phyloP scores from a whole-genome alignment of 139 green algal genomes.

The Eudorina sp. region DNA sequence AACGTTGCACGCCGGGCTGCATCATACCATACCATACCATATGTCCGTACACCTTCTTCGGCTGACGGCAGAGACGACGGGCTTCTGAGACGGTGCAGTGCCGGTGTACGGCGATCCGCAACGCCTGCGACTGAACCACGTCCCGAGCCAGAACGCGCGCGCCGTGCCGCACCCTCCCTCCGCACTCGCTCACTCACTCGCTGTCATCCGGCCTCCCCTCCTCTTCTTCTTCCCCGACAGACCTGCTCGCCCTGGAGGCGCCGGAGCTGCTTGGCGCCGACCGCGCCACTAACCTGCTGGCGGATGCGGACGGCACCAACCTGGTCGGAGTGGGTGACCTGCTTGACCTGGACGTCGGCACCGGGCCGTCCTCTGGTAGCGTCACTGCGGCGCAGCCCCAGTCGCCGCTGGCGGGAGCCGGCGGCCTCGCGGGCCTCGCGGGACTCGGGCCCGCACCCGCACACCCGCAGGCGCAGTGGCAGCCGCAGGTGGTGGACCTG shows the following conservation, averaged over 20 bases:
- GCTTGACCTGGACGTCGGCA: conserved; percentile 22
- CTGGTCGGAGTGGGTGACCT: conserved; percentile 53
- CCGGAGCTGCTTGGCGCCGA: conserved; percentile 57
- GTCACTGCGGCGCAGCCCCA: too few relatives aligned
- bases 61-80: too few relatives aligned
- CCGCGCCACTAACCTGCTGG: conserved; percentile 69
- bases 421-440: not conserved
- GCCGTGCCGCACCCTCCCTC: not conserved
- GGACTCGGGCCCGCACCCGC: not conserved
- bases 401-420: not conserved
- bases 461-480: not conserved
- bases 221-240: not conserved
- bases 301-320: conserved; percentile 57
- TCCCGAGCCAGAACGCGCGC: not conserved
- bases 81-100: too few relatives aligned
- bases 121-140: too few relatives aligned
- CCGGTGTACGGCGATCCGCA: too few relatives aligned
- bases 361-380: too few relatives aligned
- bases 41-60: too few relatives aligned
- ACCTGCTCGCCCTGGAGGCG: conserved; percentile 42
- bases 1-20: too few relatives aligned
- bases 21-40: too few relatives aligned
- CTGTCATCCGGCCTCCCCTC: too few relatives aligned
- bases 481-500: not conserved
- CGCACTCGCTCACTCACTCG: not conserved